These are phyloP conservation scores for Daldinia grandis DNA, from an alignment of 495 filamentous ascomycete species.

Conservation along the genomic window DNA sequence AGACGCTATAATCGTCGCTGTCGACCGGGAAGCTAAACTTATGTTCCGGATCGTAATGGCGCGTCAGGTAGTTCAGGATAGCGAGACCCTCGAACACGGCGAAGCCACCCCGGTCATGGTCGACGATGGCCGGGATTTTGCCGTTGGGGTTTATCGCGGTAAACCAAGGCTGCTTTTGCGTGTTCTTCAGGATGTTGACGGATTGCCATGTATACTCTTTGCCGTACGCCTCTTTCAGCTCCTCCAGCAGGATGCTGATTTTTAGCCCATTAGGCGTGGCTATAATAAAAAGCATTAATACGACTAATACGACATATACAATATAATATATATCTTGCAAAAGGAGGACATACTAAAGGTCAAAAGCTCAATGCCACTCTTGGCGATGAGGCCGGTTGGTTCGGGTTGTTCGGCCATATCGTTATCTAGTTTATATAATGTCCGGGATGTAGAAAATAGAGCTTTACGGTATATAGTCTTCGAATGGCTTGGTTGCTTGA, in stretches of 20 bases:
- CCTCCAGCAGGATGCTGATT: constrained; percentile 82
- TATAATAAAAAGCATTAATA: constrained; percentile 1
- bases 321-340: neutral
- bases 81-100: constrained; percentile 78
- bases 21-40: constrained; percentile 78
- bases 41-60: constrained; percentile 78
- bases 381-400: constrained; percentile 62
- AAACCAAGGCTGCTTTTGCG: constrained; percentile 76
- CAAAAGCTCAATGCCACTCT: constrained; percentile 64
- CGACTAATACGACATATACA: neutral
- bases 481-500: neutral
- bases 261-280: constrained; percentile 64
- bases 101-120: constrained; percentile 67
- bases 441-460: constrained; percentile 30
- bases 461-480: constrained; percentile 4
- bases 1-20: constrained; percentile 72
- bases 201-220: constrained; percentile 67
- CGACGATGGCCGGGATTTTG: constrained; percentile 84
- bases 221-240: constrained; percentile 67
- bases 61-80: constrained; percentile 80
- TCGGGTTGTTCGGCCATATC: constrained; percentile 52
- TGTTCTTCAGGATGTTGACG: constrained; percentile 74
- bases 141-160: constrained; percentile 82
- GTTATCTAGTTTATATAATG: constrained; percentile 6
- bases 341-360: constrained; percentile 50